A percentile compares a stretch with the other conserved stretches of the same genome.
Evolutionary conservation across 2,329 filamentous ascomycete genomes (phyloP).

Genomic region (Venturia nashicola): DNA sequence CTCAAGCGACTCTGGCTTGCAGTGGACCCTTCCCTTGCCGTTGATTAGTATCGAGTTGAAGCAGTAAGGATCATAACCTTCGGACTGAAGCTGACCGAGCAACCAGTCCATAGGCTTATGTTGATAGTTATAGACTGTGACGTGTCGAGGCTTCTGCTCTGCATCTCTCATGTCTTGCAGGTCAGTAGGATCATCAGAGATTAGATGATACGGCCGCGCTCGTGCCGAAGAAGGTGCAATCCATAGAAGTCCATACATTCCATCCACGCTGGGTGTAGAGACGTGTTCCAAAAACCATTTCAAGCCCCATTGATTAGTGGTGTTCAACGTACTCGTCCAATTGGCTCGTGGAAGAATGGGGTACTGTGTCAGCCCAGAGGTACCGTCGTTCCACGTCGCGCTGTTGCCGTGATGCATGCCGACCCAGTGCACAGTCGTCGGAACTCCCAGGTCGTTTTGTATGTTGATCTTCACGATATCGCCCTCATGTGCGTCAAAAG

Average conservation of each 20-base stretch:
- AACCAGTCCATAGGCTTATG: conserved; percentile 13
- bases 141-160: conserved; percentile 10
- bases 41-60: neutral
- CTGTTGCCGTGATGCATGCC: conserved; percentile 11
- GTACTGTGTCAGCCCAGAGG: conserved; percentile 12
- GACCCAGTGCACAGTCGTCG: conserved; percentile 5
- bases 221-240: conserved; percentile 13
- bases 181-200: conserved; percentile 12
- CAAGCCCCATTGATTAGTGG: conserved; percentile 13
- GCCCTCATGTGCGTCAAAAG: conserved; percentile 1
- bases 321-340: conserved; percentile 13
- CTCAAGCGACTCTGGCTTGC: neutral
- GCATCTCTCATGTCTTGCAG: conserved; percentile 14
- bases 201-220: conserved; percentile 12
- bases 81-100: conserved; percentile 13
- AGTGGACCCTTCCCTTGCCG: neutral
- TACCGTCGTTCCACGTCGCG: conserved; percentile 14
- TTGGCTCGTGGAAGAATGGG: conserved; percentile 14
- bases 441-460: conserved; percentile 3
- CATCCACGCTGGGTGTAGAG: conserved; percentile 13
- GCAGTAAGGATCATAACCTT: conserved; percentile 13
- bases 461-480: conserved; percentile 1
- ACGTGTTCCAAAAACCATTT: conserved; percentile 14
- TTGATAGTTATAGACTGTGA: conserved; percentile 14
- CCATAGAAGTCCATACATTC: conserved; percentile 14